Evolutionary conservation across 2,329 filamentous ascomycete genomes (phyloP), one percentile per base, ranked within the genome.

Genomic region (Diplodia intermedia): DNA sequence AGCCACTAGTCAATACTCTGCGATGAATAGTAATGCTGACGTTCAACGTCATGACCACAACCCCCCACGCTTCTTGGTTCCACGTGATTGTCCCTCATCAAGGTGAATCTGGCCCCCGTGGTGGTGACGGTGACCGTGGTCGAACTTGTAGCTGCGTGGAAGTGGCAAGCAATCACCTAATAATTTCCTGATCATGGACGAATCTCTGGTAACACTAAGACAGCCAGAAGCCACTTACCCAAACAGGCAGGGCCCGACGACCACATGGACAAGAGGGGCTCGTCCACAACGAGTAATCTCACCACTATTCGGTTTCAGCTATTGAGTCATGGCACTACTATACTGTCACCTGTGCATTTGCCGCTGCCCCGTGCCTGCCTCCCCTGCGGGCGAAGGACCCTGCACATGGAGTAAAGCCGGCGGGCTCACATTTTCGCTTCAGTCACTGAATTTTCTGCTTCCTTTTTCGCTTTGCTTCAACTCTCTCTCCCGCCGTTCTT

Each of bases 1-100:
- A 50, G 57, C 9, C 18, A 8, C 40, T 36, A 14, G 15, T 36
- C 40, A 31, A 15, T 15, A 31, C 56, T 31, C 40, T 26, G 56
- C 7, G 9, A 61, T 50, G 55, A 63, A 52, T 63, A 63, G n/a
- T 63, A 49, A 36, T 63, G 60, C 60, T 53, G 60, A 63, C 47
- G 43, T 63, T 40, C 29, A 63, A 23, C 47, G 47, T 63, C 60
- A 31, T 26, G 60, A 49, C 43, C 26, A 26, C n/a, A 18, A 52
- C 29, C 6, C 49, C 15, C 15, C 12, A 18, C 20, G 12, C 14
- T 56, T 4, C 31, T 36, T 1, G 15, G 31, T 47, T 9, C 26
- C 57, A 20, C 18, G 38, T 60, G 56, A 60, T 15, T 23, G 0
- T 14, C 33, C 29, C 1, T 47, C 26, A 12, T n/a, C 43, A 47